A percentile compares a stretch with the other conserved stretches of the same genome.
Conservation (phyloP, 164 flowering plant genomes). For the Sedum album region DNA sequence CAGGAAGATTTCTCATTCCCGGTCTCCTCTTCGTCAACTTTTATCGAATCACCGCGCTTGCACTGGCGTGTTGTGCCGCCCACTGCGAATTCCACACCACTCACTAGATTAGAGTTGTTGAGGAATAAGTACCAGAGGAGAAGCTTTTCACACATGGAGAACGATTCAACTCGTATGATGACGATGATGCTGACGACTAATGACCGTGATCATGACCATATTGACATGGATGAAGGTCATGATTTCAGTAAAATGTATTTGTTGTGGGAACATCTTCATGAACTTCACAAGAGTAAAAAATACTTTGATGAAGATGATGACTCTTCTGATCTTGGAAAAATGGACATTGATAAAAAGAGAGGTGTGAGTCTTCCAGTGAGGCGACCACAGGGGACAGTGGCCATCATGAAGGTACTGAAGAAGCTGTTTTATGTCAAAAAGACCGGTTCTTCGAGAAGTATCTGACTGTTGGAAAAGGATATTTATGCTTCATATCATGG, state of each 20-base stretch:
- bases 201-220: not conserved
- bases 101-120: not conserved
- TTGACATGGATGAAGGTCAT: not conserved
- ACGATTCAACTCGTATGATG: not conserved
- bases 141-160: constrained; percentile 4
- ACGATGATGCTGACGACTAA: not conserved
- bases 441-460: not conserved
- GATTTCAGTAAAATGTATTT: not conserved
- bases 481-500: no score
- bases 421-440: no score
- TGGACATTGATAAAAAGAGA: not conserved
- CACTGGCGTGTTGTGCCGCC: not conserved
- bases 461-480: not conserved
- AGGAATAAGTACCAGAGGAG: constrained; percentile 1
- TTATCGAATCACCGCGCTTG: constrained; percentile 1
- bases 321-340: not conserved
- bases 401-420: constrained; percentile 2
- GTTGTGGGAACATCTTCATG: constrained; percentile 2
- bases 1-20: constrained; percentile 6
- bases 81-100: not conserved
- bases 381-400: not conserved
- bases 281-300: not conserved
- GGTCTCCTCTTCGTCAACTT: not conserved
- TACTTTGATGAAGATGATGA: not conserved
- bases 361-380: not conserved